Base-by-base conservation (phyloP, 2,329 filamentous ascomycete genomes). In the Neopestalotiopsis clavispora region DNA sequence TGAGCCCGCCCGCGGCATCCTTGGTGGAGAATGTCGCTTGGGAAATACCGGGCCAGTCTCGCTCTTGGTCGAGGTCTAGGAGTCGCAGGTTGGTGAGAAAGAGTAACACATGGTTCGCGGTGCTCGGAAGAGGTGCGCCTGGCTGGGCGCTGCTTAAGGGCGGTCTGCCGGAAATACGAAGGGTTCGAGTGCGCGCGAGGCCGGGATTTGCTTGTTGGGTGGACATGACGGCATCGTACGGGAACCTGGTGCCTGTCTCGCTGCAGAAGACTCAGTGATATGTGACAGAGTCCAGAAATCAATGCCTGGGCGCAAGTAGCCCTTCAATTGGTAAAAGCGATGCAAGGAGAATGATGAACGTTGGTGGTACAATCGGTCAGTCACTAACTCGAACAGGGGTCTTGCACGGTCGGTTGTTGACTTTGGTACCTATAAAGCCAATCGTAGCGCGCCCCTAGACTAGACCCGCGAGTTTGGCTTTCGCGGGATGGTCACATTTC, bases 31-130 rank as follows among this genome's bases (percentile, higher is more conserved):
- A 94, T 2, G 92, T 92, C 64, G 91, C 85, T 0, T 85, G 78
- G 1, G 88, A 90, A 68, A 98, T 92, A 20, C 82, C 86, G 0
- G 95, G 95, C 93, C 95, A 98, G 80, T 97, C 94, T 0, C 89
- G 84, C 0, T 86, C 86, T 64, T 87, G 83, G 75, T 97, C 92
- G 38, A 98, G 87, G 75, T 97, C 90, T 32, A 99, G 86, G 3
- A 98, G 87, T 52, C 91, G 92, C 56, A 98, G 81, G 77, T 97
- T 97, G 45, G 91, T 94, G 66, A 97, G 83, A 78, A 98, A 96
- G 12, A 94, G 84, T 17, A 85, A 80, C 45, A 91, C 76, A 74
- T 90, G 85, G 17, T 86, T 86, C 17, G 86, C 82, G 9, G 57
- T 67, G 77, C 72, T 72, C n/a, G 77, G 75, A 56, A 77, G 69